Conservation (phyloP, 352 stramenopile genomes). For the Globisporangium nodosum region DNA sequence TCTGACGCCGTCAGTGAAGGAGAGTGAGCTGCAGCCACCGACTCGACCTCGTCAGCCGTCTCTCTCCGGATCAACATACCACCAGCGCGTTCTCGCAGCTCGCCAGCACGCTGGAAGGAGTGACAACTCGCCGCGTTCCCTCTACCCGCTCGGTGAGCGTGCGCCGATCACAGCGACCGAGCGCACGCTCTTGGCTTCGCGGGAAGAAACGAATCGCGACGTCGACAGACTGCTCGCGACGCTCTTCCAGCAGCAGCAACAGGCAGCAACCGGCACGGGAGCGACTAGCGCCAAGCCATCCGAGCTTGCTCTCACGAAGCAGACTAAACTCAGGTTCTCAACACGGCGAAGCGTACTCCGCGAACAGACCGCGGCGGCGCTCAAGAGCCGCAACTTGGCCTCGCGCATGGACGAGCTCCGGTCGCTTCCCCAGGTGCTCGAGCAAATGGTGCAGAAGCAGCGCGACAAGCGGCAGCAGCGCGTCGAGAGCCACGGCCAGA, state of each 20-base stretch:
- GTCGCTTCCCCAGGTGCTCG: constrained; percentile 40
- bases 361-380: constrained; percentile 40
- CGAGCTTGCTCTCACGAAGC: constrained; percentile 5
- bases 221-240: constrained; percentile 36
- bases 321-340: constrained; percentile 17
- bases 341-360: constrained; percentile 42
- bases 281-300: not conserved
- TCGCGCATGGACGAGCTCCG: constrained; percentile 53
- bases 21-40: constrained; percentile 1
- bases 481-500: constrained; percentile 33
- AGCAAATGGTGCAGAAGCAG: constrained; percentile 35
- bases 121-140: constrained; percentile 1
- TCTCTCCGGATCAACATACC: constrained; percentile 30
- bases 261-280: not conserved
- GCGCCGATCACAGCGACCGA: constrained; percentile 25
- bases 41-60: constrained; percentile 27
- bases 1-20: constrained; percentile 2
- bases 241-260: constrained; percentile 22
- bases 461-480: constrained; percentile 31
- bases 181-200: constrained; percentile 20
- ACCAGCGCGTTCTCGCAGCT: constrained; percentile 25
- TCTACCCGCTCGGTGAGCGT: constrained; percentile 12
- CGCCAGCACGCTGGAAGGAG: constrained; percentile 2
- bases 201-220: constrained; percentile 35
- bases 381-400: constrained; percentile 46